Evolutionary conservation across 352 stramenopile genomes (phyloP), one percentile per base, ranked within the genome.

Genomic region (Pythium rhizo-oryzae): DNA sequence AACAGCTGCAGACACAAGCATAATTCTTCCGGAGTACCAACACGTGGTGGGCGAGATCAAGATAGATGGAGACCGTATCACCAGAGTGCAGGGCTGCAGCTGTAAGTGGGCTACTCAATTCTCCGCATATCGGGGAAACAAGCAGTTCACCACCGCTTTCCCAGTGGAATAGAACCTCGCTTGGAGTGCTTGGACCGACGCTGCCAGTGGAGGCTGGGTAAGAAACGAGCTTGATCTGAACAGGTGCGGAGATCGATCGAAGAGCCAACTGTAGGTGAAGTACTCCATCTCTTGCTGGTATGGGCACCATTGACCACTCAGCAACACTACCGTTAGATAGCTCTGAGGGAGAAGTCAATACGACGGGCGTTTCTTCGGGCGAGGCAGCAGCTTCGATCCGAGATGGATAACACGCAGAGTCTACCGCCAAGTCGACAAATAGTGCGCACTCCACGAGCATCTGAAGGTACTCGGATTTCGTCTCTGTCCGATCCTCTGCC

Each of bases 391-490:
- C n/a, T 30, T 68, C 37, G 43, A 74, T 44, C 57, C 77, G 44
- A 56, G 51, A 23, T 72, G 80, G 7, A 24, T 64, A 69, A 19
- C 56, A 62, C 12, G 16, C 35, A 19, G 69, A 75, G 55, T 94
- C 86, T 11, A 84, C 74, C 6, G 80, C 80, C 18, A 91, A 49
- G 62, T 93, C 83, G 13, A 93, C 33, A 23, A 79, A 69, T 24
- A 92, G 21, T 12, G 81, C 70, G 47, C 82, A 91, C 43, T 94
- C 76, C 0, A 89, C 66, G 4, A 94, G 65, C 24, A 49, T 63
- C 35, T 93, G 84, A 16, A 93, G 59, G 47, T 90, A 90, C 1
- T 78, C 68, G 15, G 82, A 91, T 43, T 93, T 93, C 16, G 77
- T 65, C 28, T 89, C 80, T 8, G 70, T 59, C 33, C 71, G 62